Percentiles rank a stretch among this genome's conserved stretches.
Evolutionary conservation across 768 basidiomycete species (phyloP).

Genomic region (Boletellus sp.): DNA sequence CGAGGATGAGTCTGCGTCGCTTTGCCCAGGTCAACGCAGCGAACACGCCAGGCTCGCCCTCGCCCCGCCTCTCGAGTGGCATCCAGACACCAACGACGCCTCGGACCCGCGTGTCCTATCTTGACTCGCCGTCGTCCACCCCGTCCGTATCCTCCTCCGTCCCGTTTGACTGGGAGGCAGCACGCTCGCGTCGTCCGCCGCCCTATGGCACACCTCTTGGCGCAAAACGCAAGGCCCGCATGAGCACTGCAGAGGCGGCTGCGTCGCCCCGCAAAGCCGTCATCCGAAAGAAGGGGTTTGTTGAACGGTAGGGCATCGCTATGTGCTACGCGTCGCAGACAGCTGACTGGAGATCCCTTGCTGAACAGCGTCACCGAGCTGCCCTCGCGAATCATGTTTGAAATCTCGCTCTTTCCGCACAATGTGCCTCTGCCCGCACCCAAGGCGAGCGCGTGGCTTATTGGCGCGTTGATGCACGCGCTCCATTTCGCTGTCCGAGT

Average conservation of each 20-base stretch:
- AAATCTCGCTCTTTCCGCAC: constrained; percentile 78
- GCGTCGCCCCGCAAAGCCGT: constrained; percentile 46
- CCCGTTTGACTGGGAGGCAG: constrained; percentile 89
- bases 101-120: constrained; percentile 46
- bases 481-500: constrained; percentile 65
- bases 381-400: constrained; percentile 71
- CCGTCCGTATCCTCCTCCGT: constrained; percentile 72
- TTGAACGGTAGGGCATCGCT: constrained; percentile 49
- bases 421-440: constrained; percentile 72
- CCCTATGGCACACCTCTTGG: constrained; percentile 65
- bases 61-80: constrained; percentile 27
- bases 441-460: constrained; percentile 59
- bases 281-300: constrained; percentile 59
- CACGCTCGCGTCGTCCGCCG: constrained; percentile 61
- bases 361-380: constrained; percentile 52
- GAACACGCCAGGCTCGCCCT: constrained; percentile 34
- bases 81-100: constrained; percentile 45
- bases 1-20: constrained; percentile 52
- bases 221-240: constrained; percentile 43
- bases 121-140: constrained; percentile 60
- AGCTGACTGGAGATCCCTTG: constrained; percentile 15
- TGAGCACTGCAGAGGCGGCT: constrained; percentile 26
- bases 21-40: constrained; percentile 50
- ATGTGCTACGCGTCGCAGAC: constrained; percentile 3
- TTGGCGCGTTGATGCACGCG: constrained; percentile 64